These are phyloP conservation scores for Pyropia haitanensis DNA, from an alignment of 23 red algal species.

Conservation along the genomic window DNA sequence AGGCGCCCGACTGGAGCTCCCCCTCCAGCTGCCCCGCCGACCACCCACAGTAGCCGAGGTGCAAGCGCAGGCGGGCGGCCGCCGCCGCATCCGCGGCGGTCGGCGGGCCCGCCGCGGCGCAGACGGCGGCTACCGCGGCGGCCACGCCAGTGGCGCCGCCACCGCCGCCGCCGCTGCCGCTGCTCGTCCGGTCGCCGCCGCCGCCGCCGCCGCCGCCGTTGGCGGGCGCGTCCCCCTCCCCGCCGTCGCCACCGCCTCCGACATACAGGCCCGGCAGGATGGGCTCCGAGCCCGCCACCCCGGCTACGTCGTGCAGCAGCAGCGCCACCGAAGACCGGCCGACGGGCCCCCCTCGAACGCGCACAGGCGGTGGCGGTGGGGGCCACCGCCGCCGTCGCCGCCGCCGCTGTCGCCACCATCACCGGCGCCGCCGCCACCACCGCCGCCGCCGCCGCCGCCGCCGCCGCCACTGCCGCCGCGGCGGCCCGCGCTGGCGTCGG, in stretches of 20 bases:
- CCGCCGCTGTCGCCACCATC: neutral
- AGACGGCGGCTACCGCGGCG: neutral
- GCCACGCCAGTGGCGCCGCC: conserved; percentile 7
- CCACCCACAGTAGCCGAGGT: conserved; percentile 57
- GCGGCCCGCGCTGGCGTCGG: neutral
- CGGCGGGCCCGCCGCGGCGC: neutral
- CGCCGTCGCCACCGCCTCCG: neutral
- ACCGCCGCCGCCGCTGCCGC: neutral
- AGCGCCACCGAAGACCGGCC: too few species aligned
- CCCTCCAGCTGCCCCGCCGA: conserved; percentile 34
- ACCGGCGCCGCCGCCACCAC: neutral
- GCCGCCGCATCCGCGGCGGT: neutral
- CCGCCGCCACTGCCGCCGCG: neutral
- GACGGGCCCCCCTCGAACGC: too few species aligned
- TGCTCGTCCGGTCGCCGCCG: neutral
- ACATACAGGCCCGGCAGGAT: neutral
- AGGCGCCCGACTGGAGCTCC: conserved; percentile 39
- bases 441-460: neutral
- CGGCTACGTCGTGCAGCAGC: too few species aligned
- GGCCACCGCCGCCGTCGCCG: neutral
- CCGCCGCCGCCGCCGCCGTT: neutral
- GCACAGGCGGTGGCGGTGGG: too few species aligned
- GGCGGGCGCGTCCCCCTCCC: neutral
- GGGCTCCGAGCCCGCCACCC: neutral
- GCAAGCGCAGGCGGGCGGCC: neutral